Evolutionary conservation across 345 rosid species (phyloP).

Genomic region (Populus simonii): DNA sequence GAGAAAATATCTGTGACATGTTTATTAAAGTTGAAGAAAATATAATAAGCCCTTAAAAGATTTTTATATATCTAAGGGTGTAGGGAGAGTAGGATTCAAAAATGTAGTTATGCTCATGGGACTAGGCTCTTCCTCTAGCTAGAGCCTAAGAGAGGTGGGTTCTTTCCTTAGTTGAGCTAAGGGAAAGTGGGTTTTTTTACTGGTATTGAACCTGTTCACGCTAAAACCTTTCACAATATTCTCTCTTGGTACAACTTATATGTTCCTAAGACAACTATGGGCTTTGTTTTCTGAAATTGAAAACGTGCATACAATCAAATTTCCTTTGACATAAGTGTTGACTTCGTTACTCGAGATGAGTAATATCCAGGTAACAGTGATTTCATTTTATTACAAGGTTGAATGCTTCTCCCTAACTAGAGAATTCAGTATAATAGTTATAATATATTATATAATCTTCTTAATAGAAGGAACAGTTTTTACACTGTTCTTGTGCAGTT

Average conservation of each 20-base stretch:
- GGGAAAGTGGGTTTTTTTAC: rapidly evolving
- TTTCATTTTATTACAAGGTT: neutral
- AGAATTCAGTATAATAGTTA: no score
- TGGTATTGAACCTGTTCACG: neutral
- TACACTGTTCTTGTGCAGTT: no score
- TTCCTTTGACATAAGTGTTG: neutral
- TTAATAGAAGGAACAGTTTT: no score
- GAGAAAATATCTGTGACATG: no score
- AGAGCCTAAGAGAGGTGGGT: rapidly evolving
- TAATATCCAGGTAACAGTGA: neutral
- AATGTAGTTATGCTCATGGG: no score
- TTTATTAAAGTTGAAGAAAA: no score
- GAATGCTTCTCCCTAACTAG: neutral
- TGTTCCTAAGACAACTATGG: neutral
- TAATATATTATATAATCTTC: no score
- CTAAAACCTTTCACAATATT: neutral
- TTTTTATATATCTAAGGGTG: no score
- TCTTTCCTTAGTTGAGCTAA: rapidly evolving
- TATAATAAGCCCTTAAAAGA: rapidly evolving
- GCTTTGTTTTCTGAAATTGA: neutral
- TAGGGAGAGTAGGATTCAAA: no score
- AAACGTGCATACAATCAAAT: neutral
- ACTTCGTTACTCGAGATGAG: neutral
- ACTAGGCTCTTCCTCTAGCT: no score
- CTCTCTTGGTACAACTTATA: neutral